Conservation (phyloP, 208 protist genomes). For the Leishmania lainsoni region DNA sequence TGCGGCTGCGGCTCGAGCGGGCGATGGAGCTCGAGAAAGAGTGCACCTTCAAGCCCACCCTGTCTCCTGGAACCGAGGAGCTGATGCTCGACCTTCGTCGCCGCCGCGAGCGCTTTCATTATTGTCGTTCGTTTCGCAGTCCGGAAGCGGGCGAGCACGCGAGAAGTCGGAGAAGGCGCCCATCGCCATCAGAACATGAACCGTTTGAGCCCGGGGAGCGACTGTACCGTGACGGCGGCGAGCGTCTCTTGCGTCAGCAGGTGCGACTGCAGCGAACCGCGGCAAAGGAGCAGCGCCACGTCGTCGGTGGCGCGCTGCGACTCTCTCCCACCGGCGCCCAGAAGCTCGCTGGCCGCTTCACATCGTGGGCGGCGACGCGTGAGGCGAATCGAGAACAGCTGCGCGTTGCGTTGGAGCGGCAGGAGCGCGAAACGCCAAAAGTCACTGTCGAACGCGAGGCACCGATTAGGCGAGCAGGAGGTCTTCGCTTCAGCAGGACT, state of each 20-base stretch:
- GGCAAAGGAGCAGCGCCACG: slow-evolving; percentile 20
- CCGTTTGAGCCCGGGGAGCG: slow-evolving; percentile 64
- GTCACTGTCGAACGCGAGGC: not conserved
- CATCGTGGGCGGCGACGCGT: slow-evolving; percentile 52
- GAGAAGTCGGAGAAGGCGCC: not conserved
- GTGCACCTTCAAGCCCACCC: slow-evolving; percentile 64
- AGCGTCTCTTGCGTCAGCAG: slow-evolving; percentile 77
- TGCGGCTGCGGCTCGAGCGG: slow-evolving; percentile 41
- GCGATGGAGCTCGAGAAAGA: slow-evolving; percentile 33
- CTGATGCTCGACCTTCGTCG: slow-evolving; percentile 34
- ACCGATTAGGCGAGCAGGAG: not conserved
- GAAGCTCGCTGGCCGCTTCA: slow-evolving; percentile 53
- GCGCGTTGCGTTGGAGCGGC: slow-evolving; percentile 30
- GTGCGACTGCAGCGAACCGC: slow-evolving; percentile 56
- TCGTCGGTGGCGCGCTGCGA: slow-evolving; percentile 48
- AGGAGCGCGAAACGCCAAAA: not conserved
- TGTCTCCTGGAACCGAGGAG: slow-evolving; percentile 42
- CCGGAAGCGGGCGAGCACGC: not conserved
- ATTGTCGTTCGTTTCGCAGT: not conserved
- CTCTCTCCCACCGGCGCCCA: slow-evolving; percentile 37
- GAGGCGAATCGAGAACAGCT: slow-evolving; percentile 33
- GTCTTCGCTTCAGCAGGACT: not conserved
- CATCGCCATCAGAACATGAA: slow-evolving; percentile 20
- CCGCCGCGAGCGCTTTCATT: slow-evolving; percentile 10
- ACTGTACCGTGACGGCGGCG: slow-evolving; percentile 77